Percentiles rank a stretch among this genome's conserved stretches.
Evolutionary conservation across 2,329 filamentous ascomycete genomes (phyloP).

Genomic region (Paraphoma chrysanthemicola): DNA sequence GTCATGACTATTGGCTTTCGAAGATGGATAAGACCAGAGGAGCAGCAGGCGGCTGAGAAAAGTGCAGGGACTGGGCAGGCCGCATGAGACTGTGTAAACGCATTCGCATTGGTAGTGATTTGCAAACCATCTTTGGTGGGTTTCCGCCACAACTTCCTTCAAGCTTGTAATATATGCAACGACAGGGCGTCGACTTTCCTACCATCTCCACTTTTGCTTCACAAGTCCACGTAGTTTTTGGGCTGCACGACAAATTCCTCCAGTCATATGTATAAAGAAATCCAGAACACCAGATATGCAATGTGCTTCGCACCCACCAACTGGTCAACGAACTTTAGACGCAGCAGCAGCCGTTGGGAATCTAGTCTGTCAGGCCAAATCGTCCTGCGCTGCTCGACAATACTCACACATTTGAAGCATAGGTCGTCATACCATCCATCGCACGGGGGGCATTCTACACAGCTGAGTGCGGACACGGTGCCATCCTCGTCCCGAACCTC

Average conservation of each 20-base stretch:
- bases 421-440: too few relatives aligned
- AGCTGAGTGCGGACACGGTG: slow-evolving; percentile 12
- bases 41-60: slow-evolving; percentile 52
- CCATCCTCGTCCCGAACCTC: slow-evolving; percentile 19
- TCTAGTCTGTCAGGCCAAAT: slow-evolving; percentile 17
- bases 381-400: too few relatives aligned
- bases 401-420: slow-evolving; percentile 29
- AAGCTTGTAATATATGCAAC: background rate
- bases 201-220: background rate
- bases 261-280: slow-evolving; percentile 5
- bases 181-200: background rate
- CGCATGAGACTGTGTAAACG: background rate
- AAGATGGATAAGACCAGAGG: slow-evolving; percentile 60
- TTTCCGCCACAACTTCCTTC: background rate
- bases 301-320: background rate
- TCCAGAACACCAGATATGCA: slow-evolving; percentile 9
- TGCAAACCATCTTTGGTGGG: too few relatives aligned
- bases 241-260: background rate
- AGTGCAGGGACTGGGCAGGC: slow-evolving; percentile 10
- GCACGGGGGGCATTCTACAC: slow-evolving; percentile 28
- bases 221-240: background rate
- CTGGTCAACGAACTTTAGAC: background rate
- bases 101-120: too few relatives aligned
- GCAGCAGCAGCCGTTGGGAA: slow-evolving; percentile 42
- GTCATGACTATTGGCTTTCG: slow-evolving; percentile 52